Percentiles rank a stretch among this genome's conserved stretches.
Evolutionary conservation across 2,329 filamentous ascomycete species (phyloP).

Genomic region (Hypomyces rosellus): DNA sequence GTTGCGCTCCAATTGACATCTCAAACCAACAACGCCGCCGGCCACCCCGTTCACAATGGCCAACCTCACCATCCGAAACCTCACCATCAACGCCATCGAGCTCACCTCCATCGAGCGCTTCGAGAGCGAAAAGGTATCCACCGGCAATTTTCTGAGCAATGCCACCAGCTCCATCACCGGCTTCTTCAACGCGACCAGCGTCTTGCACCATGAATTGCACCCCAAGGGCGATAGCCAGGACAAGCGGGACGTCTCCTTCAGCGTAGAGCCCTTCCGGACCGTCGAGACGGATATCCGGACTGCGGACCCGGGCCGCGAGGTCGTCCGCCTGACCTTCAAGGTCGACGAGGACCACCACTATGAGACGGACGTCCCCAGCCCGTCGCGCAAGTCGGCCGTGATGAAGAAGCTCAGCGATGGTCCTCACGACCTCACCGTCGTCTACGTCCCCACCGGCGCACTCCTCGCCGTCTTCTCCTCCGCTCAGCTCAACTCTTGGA

Average conservation of each 20-base stretch:
- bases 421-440: conserved; percentile 55
- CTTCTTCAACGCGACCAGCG: conserved; percentile 38
- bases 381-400: conserved; percentile 51
- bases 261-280: conserved; percentile 62
- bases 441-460: conserved; percentile 54
- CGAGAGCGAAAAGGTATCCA: conserved; percentile 41
- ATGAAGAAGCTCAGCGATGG: conserved; percentile 50
- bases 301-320: conserved; percentile 54
- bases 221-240: conserved; percentile 55
- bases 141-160: conserved; percentile 38
- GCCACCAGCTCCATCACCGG: conserved; percentile 37
- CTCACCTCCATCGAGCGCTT: conserved; percentile 71
- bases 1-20: too few relatives aligned
- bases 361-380: conserved; percentile 65
- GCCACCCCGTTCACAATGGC: too few relatives aligned
- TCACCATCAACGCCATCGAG: conserved; percentile 66
- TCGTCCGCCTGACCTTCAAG: conserved; percentile 69
- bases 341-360: conserved; percentile 47
- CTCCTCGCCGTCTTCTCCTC: conserved; percentile 64
- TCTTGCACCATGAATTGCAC: conserved; percentile 23
- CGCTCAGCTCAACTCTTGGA: conserved; percentile 67
- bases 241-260: conserved; percentile 55
- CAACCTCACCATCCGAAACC: conserved; percentile 70
- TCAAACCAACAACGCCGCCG: too few relatives aligned
- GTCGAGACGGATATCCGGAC: conserved; percentile 50